Percentiles rank a stretch among this genome's conserved stretches.
These are phyloP conservation scores for Cyberlindnera maclurae DNA, from an alignment of 805 yeast species.

Conservation along the genomic window DNA sequence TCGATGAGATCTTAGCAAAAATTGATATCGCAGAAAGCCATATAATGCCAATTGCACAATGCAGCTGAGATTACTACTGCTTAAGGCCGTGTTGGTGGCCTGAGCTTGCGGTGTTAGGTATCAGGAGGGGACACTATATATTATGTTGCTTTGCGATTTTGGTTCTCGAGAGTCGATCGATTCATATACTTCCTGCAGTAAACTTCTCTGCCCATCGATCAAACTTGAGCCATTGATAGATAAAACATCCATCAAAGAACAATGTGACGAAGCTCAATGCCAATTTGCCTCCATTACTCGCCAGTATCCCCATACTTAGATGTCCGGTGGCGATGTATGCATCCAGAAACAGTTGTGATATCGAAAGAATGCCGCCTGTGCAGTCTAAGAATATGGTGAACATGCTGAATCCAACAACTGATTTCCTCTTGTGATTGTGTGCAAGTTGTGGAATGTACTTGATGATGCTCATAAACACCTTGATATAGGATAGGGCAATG, in stretches of 20 bases:
- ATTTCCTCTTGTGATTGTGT: slow-evolving; percentile 69
- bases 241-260: slow-evolving; percentile 30
- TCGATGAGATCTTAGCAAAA: too few relatives aligned
- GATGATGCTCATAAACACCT: slow-evolving; percentile 40
- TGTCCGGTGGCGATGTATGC: slow-evolving; percentile 21
- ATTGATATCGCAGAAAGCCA: too few relatives aligned
- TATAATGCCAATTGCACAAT: too few relatives aligned
- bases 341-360: slow-evolving; percentile 19
- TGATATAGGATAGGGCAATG: slow-evolving; percentile 32
- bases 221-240: slow-evolving; percentile 30
- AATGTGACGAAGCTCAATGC: slow-evolving; percentile 33
- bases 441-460: slow-evolving; percentile 75
- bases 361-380: slow-evolving; percentile 28
- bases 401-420: slow-evolving; percentile 82
- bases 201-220: slow-evolving; percentile 3
- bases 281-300: slow-evolving; percentile 33
- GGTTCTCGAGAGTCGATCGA: too few relatives aligned
- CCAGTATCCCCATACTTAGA: slow-evolving; percentile 19
- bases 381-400: slow-evolving; percentile 36
- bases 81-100: too few relatives aligned
- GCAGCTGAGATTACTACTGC: too few relatives aligned
- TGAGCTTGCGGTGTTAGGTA: too few relatives aligned
- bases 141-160: too few relatives aligned
- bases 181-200: background rate
- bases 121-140: too few relatives aligned